Evolutionary conservation across 1,139 yeast species (phyloP).

Genomic region (Candida sp.): DNA sequence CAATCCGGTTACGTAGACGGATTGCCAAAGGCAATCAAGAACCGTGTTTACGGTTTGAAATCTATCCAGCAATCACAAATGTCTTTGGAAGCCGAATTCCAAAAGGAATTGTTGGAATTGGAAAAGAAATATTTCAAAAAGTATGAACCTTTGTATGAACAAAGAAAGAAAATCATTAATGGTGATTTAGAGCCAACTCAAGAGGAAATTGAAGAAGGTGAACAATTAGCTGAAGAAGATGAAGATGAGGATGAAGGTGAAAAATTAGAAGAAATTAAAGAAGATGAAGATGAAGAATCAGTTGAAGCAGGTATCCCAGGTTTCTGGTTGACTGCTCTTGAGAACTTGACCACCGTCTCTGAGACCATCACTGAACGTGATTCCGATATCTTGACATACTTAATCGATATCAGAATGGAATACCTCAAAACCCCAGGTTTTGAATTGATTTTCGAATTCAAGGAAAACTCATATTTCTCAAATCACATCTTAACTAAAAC

Average conservation of each 20-base stretch:
- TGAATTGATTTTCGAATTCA: constrained; percentile 78
- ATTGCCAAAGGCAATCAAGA: constrained; percentile 72
- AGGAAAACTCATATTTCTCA: constrained; percentile 72
- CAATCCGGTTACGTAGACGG: constrained; percentile 83
- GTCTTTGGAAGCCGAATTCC: constrained; percentile 86
- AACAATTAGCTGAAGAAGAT: constrained; percentile 55
- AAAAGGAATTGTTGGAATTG: constrained; percentile 79
- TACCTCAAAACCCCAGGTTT: constrained; percentile 91
- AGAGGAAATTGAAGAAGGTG: constrained; percentile 78
- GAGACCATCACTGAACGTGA: constrained; percentile 92
- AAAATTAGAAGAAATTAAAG: constrained; percentile 42
- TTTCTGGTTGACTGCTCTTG: constrained; percentile 96
- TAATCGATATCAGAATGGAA: constrained; percentile 74
- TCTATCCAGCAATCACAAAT: constrained; percentile 81
- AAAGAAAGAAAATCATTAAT: constrained; percentile 67
- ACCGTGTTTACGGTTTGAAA: constrained; percentile 80
- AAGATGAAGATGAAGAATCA: constrained; percentile 39
- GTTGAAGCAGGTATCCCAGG: constrained; percentile 77
- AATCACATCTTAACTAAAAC: constrained; percentile 76
- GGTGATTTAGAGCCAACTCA: constrained; percentile 78
- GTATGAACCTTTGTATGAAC: constrained; percentile 74
- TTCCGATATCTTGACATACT: constrained; percentile 70
- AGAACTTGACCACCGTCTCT: constrained; percentile 76
- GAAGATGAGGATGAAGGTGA: constrained; percentile 41
- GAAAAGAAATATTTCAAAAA: constrained; percentile 76